phyloP scores from a whole-genome alignment of 768 basidiomycete genomes.

The Boletus rubroflammeus region DNA sequence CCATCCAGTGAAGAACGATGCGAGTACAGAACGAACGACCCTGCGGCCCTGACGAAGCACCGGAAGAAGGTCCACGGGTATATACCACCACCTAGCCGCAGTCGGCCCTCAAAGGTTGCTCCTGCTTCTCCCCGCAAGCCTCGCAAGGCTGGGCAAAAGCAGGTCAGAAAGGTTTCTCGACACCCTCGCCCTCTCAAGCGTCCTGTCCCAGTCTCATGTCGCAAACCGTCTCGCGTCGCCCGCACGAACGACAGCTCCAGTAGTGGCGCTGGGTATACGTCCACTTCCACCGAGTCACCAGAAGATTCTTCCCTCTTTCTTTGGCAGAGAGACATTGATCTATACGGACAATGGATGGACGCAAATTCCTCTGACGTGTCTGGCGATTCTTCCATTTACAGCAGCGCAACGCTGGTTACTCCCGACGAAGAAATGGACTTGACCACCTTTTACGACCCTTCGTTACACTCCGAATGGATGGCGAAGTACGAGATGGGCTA shows the following conservation, averaged over 20 bases:
- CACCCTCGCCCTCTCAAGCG: neutral
- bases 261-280: neutral
- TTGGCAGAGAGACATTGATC: neutral
- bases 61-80: conserved; percentile 22
- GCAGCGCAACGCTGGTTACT: neutral
- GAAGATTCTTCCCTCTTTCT: neutral
- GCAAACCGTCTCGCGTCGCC: neutral
- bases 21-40: conserved; percentile 22
- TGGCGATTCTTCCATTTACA: neutral
- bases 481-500: neutral
- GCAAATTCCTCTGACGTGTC: neutral
- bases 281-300: neutral
- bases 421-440: neutral
- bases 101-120: neutral
- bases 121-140: neutral
- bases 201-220: neutral
- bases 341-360: neutral
- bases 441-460: neutral
- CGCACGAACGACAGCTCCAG: neutral
- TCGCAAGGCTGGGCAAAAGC: neutral
- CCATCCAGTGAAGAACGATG: conserved; percentile 2
- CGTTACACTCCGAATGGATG: conserved; percentile 10
- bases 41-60: conserved; percentile 24
- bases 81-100: conserved; percentile 9
- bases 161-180: neutral